phyloP scores from a whole-genome alignment of 208 protist species.

The Trypanosoma cruzi region DNA sequence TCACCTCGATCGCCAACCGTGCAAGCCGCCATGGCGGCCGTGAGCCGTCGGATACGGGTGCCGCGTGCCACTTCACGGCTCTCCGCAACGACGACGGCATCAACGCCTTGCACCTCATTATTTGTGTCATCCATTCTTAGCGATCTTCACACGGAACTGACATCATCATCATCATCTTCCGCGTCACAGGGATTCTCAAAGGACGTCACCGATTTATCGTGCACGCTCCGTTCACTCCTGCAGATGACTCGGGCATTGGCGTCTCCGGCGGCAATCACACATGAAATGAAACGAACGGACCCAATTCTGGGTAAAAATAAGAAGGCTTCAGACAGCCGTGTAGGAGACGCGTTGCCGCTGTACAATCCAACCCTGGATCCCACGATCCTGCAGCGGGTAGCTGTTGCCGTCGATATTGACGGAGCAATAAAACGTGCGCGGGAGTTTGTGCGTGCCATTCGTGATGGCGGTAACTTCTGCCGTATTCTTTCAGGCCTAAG shows the following conservation, averaged over 20 bases:
- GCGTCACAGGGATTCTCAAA: neutral
- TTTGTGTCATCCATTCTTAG: slow-evolving; percentile 26
- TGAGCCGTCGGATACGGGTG: slow-evolving; percentile 22
- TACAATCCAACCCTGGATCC: slow-evolving; percentile 53
- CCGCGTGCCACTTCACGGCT: neutral
- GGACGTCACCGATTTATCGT: slow-evolving; percentile 1
- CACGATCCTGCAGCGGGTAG: slow-evolving; percentile 36
- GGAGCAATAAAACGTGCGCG: slow-evolving; percentile 30
- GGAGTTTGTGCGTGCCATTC: slow-evolving; percentile 34
- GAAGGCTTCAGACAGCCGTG: neutral
- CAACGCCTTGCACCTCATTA: neutral
- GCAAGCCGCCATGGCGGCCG: slow-evolving; percentile 22
- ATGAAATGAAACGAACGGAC: neutral
- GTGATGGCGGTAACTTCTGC: slow-evolving; percentile 27
- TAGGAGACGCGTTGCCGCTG: neutral
- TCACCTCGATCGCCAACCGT: slow-evolving; percentile 10
- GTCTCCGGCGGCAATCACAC: neutral
- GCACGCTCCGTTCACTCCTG: slow-evolving; percentile 4
- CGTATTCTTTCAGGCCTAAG: slow-evolving; percentile 3
- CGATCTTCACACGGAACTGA: slow-evolving; percentile 11
- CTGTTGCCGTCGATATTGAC: slow-evolving; percentile 29
- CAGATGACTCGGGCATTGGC: neutral
- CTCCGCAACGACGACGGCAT: neutral
- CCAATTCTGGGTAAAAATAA: neutral
- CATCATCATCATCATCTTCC: neutral